phyloP scores from a whole-genome alignment of 768 basidiomycete genomes.

The Obba rivulosa region DNA sequence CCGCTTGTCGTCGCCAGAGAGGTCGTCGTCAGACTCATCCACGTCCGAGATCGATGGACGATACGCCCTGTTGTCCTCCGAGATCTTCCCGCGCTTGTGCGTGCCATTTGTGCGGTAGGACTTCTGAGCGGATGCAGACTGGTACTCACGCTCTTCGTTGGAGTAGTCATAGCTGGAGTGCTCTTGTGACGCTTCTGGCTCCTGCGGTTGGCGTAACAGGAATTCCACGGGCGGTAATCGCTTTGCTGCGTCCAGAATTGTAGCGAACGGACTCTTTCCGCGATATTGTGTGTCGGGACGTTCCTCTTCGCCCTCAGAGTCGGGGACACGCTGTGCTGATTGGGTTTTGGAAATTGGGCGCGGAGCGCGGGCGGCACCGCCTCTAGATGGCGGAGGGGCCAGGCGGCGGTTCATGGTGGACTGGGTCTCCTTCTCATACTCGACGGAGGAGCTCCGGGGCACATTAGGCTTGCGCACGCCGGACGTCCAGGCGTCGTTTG shows the following conservation, averaged over 20 bases:
- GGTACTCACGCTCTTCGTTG: conserved; percentile 65
- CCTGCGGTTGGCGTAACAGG: conserved; percentile 59
- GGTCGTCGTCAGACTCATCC: conserved; percentile 58
- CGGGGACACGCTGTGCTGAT: conserved; percentile 57
- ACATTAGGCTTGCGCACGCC: conserved; percentile 44
- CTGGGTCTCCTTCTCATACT: conserved; percentile 67
- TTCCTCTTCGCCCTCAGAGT: conserved; percentile 60
- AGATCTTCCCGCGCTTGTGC: conserved; percentile 58
- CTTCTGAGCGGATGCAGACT: conserved; percentile 21
- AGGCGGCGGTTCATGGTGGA: conserved; percentile 52
- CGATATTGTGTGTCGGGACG: conserved; percentile 31
- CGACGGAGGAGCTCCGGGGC: conserved; percentile 73
- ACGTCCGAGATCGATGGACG: conserved; percentile 59
- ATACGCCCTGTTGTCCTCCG: conserved; percentile 78
- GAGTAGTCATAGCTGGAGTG: conserved; percentile 70
- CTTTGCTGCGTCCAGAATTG: conserved; percentile 51
- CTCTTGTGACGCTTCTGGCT: conserved; percentile 37
- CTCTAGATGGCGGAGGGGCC: conserved; percentile 54
- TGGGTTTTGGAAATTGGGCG: conserved; percentile 52
- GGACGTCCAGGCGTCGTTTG: conserved; percentile 66
- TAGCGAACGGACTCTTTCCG: conserved; percentile 66
- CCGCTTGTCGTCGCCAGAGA: conserved; percentile 45
- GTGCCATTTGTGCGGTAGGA: conserved; percentile 19
- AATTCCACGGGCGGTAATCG: conserved; percentile 52
- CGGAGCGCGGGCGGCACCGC: conserved; percentile 21